Evolutionary conservation across 176 grass and related monocot species (phyloP).

Genomic region (Ananas comosus): DNA sequence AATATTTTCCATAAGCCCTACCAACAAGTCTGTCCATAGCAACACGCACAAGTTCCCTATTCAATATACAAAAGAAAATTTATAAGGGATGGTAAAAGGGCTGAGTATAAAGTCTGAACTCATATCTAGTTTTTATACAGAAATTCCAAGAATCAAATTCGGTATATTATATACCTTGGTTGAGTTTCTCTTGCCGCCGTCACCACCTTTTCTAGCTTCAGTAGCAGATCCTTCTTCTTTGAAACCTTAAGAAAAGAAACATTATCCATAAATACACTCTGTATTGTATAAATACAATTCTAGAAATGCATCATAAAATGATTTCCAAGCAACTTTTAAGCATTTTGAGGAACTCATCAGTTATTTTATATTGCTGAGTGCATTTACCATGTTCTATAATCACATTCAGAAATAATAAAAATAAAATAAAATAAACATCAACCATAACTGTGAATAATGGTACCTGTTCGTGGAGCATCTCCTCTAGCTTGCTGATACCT

Average conservation of each 20-base stretch:
- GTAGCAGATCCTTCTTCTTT: constrained; percentile 50
- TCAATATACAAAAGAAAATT: constrained; percentile 1
- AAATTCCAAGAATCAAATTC: constrained; percentile 10
- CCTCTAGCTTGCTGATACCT: constrained; percentile 51
- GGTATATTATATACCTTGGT: constrained; percentile 33
- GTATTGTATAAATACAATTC: constrained; percentile 7
- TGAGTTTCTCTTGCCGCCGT: constrained; percentile 46
- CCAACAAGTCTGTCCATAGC: constrained; percentile 52
- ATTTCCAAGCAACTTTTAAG: not conserved
- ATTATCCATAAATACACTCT: constrained; percentile 4
- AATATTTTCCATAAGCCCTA: constrained; percentile 55
- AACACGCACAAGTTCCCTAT: constrained; percentile 43
- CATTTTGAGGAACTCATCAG: too few relatives aligned
- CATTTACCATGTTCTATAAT: too few relatives aligned
- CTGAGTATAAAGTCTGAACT: constrained; percentile 1
- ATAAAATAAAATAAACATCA: too few relatives aligned
- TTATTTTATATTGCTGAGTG: too few relatives aligned
- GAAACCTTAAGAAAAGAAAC: constrained; percentile 35
- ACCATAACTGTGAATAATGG: not conserved
- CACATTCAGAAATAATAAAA: too few relatives aligned
- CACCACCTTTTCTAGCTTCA: constrained; percentile 38
- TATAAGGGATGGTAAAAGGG: constrained; percentile 23
- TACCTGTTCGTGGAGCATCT: constrained; percentile 42
- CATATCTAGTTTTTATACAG: not conserved
- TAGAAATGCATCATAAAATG: not conserved